Base-by-base conservation (phyloP, 1,284 basidiomycete species). In the Vanrija sp. region DNA sequence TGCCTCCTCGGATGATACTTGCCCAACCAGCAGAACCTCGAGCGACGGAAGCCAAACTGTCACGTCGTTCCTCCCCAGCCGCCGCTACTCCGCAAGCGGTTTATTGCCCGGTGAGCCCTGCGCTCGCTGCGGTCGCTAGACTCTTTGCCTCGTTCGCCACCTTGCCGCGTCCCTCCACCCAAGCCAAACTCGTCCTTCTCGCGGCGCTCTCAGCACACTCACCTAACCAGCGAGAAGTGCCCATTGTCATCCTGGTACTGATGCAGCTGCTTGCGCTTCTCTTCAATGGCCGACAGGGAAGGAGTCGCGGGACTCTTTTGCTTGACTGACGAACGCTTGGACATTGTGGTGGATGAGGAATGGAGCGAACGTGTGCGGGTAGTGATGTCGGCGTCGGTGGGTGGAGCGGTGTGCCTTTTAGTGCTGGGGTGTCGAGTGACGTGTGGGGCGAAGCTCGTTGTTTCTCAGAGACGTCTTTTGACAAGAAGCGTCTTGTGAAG, bases 171-270 rank as follows among this genome's bases (percentile, higher is more conserved):
- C 7, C 40, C 21, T 23, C 40, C 40, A 9, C 40, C 19, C 40
- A 12, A 3, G 10, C 28, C 40, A n/a, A 42, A 42, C 21, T 23
- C 21, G 21, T 23, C 21, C 21, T 23, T 23, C 21, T 23, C 21
- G 21, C 21, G 21, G 21, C 21, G 21, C 21, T 23, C 21, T 23
- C 40, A 63, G 28, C 34, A 62, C 28, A 78, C 79, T 65, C 54
- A 93, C 93, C 92, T 86, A 73, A 96, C 93, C 49, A 97, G 84
- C 19, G 91, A 93, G 77, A 97, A 97, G 78, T 97, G 93, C 7
- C 93, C 91, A 61, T 92, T 86, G 34, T 87, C 87, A 61, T 92
- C 85, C 65, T 86, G 80, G 74, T 96, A 97, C 73, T 94, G 85
- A 67, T 89, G 87, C 49, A 95, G 80, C 54, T 80, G 81, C 55